phyloP scores from a whole-genome alignment of 345 rosid species.

The Sisymbrium altissimum region DNA sequence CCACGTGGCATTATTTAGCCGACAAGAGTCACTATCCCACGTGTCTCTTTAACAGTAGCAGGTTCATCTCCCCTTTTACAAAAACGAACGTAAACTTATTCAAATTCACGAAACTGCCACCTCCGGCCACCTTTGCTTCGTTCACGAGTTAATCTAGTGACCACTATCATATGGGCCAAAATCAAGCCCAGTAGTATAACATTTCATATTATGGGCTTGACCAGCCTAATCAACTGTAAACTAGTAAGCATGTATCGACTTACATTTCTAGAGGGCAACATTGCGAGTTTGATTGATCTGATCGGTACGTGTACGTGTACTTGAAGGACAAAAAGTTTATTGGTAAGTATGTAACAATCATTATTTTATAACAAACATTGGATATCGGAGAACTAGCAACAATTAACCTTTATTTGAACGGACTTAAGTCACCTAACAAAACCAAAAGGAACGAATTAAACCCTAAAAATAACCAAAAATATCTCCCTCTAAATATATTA shows the following conservation, averaged over 20 bases:
- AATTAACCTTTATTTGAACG: background rate
- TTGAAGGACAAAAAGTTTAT: background rate
- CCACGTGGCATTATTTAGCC: slow-evolving; percentile 19
- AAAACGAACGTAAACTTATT: background rate
- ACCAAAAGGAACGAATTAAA: background rate
- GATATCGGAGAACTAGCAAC: background rate
- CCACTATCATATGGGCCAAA: background rate
- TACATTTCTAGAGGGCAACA: background rate
- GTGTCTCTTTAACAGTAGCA: slow-evolving; percentile 11
- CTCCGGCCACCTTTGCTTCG: background rate
- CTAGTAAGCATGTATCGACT: background rate
- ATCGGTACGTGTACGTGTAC: background rate
- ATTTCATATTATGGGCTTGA: background rate
- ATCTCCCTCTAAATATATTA: background rate
- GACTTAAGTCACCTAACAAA: background rate
- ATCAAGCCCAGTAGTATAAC: background rate
- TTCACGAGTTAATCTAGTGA: background rate
- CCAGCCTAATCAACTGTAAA: background rate
- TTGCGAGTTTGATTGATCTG: background rate
- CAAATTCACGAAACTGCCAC: background rate
- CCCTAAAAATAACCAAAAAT: background rate
- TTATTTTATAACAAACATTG: background rate
- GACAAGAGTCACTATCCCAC: slow-evolving; percentile 19
- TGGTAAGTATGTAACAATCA: background rate
- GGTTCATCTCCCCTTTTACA: background rate